Base-by-base conservation (phyloP, 1,284 basidiomycete genomes). In the Heterobasidion parviporum region DNA sequence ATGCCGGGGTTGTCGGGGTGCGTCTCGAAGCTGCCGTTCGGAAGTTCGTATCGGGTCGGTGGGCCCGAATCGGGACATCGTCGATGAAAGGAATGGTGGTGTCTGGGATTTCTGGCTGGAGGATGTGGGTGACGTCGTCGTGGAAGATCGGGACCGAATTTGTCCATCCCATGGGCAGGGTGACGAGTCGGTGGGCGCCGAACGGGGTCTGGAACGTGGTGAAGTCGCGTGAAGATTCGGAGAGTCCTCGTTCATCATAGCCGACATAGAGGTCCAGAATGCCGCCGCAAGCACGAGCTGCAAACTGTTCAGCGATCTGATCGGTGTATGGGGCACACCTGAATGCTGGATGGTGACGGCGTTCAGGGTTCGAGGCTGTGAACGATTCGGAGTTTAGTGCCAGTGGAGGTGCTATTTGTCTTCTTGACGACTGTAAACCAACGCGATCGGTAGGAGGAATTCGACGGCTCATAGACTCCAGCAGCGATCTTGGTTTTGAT, bases 151-250 rank as follows among this genome's bases (percentile, higher is more conserved):
- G 66, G 1, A 71, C 66, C 0, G 67, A 72, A 51, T 74, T 72
- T 0, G 70, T 72, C 64, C 63, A 74, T 0, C 74, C 72, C 70
- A 72, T 71, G 0, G 70, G 72, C 0, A 74, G 50, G 0, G 59
- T 63, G 0, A 57, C 57, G 0, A 70, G 59, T 26, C 61, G 59
- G 12, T 59, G 54, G 10, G 61, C 57, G 6, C 65, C 59, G 54
- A 56, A 53, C 3, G 41, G 52, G 6, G 41, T 44, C 45, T 54
- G 16, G 12, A 49, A 49, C 2, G 6, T 49, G 6, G 47, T 49
- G 8, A 18, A 33, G 26, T 49, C 18, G 10, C 18, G 6, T 4
- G 6, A 49, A 1, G 47, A 20, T 32, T 49, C 18, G 15, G 47
- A 2, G 18, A 49, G 47, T 1, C n/a, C 2, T 14, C 47, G 26